phyloP scores from a whole-genome alignment of 73 alveolate genomes.

The Paramecium caudatum region DNA sequence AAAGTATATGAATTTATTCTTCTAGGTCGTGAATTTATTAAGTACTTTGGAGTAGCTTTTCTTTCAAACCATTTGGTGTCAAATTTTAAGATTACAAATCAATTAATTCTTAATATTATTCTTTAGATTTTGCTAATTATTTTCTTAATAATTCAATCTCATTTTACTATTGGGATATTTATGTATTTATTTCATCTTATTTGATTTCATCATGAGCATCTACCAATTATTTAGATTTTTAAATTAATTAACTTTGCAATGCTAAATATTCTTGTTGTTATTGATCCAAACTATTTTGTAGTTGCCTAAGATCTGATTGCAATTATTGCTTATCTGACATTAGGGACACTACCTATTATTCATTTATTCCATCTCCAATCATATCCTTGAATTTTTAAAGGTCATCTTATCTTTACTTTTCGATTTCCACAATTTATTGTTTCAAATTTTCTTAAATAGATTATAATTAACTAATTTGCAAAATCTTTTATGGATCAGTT shows the following conservation, averaged over 20 bases:
- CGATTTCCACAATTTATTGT: conserved; percentile 3
- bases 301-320: background rate
- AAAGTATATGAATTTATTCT: conserved; percentile 2
- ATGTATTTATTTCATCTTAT: background rate
- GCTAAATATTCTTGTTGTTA: conserved; percentile 12
- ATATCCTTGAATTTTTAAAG: background rate
- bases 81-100: background rate
- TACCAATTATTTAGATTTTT: conserved; percentile 1
- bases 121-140: background rate
- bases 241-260: background rate
- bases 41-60: background rate
- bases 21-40: background rate
- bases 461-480: conserved; percentile 6
- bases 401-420: conserved; percentile 22
- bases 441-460: background rate
- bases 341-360: background rate
- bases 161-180: background rate
- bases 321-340: conserved; percentile 23
- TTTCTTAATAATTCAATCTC: background rate
- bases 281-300: background rate
- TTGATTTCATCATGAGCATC: conserved; percentile 16
- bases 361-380: conserved; percentile 33
- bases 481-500: conserved; percentile 12
- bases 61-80: conserved; percentile 22
- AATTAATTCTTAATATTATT: background rate